Evolutionary conservation across 176 grass and related monocot species (phyloP).

Genomic region (Dendrocalamus sinicus): DNA sequence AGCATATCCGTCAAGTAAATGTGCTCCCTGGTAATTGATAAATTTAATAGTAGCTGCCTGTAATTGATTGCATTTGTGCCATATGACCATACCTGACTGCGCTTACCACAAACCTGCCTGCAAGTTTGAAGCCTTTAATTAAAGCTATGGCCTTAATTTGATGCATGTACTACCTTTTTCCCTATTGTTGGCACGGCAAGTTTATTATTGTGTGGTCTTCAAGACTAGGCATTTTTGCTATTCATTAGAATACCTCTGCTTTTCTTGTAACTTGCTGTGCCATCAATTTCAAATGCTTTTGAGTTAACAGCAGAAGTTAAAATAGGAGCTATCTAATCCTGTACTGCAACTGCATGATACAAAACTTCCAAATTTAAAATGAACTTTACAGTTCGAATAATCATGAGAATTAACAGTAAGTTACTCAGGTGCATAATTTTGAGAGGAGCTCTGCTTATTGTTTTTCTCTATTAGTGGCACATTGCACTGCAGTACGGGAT

Average conservation of each 20-base stretch:
- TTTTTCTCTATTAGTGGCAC: neutral
- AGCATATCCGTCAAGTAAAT: constrained; percentile 58
- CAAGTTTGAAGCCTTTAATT: constrained; percentile 15
- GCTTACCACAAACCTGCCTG: constrained; percentile 14
- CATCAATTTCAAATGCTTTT: constrained; percentile 7
- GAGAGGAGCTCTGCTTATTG: neutral
- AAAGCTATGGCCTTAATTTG: constrained; percentile 17
- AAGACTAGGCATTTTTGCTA: neutral
- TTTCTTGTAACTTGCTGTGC: neutral
- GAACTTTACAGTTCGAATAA: neutral
- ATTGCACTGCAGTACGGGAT: neutral
- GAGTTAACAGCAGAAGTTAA: neutral
- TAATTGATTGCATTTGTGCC: neutral
- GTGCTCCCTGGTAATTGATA: constrained; percentile 80
- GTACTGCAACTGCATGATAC: constrained; percentile 1
- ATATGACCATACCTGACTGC: neutral
- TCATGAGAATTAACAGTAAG: neutral
- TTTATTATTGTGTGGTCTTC: neutral
- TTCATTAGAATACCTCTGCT: neutral
- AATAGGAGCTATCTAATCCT: neutral
- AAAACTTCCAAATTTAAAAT: neutral
- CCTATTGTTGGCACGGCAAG: neutral
- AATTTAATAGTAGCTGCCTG: neutral
- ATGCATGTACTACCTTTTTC: neutral
- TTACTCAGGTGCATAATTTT: neutral